Percentiles rank a stretch among this genome's conserved stretches.
These are phyloP conservation scores for Potentilla sterilis DNA, from an alignment of 306 rosid species.

Conservation along the genomic window DNA sequence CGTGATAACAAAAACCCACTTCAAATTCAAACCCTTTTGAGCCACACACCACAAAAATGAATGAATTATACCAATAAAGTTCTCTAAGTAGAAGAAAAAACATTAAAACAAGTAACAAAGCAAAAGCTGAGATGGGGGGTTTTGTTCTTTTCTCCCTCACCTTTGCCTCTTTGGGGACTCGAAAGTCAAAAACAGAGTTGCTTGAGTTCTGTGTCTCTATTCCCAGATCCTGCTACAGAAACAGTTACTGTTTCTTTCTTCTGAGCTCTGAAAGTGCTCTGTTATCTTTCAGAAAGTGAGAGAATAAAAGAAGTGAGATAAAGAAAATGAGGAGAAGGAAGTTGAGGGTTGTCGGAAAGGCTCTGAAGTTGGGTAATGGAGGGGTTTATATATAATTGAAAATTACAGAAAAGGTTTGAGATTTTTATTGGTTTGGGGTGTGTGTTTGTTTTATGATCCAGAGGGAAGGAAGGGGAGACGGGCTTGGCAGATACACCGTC, in stretches of 20 bases:
- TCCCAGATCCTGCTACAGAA: constrained; percentile 24
- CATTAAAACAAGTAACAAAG: background rate
- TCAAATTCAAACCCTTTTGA: constrained; percentile 27
- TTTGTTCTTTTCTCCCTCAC: constrained; percentile 15
- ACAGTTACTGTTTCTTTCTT: constrained; percentile 17
- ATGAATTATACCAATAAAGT: constrained; percentile 9
- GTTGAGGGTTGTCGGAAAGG: constrained; percentile 36
- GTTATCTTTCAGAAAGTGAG: background rate
- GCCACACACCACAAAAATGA: constrained; percentile 25
- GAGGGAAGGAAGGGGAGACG: constrained; percentile 1
- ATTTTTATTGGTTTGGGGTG: background rate
- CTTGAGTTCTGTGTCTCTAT: constrained; percentile 41
- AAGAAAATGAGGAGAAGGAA: constrained; percentile 13
- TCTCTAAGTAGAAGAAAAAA: background rate
- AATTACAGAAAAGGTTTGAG: background rate
- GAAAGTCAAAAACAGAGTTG: constrained; percentile 45
- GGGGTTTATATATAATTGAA: background rate
- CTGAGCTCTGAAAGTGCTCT: background rate
- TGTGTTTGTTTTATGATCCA: background rate
- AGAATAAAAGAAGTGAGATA: background rate
- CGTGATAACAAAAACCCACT: constrained; percentile 37
- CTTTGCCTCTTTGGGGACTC: constrained; percentile 22
- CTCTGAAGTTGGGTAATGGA: background rate
- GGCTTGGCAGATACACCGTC: constrained; percentile 41
- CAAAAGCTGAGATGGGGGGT: constrained; percentile 14